Percentiles rank a stretch among this genome's conserved stretches.
Evolutionary conservation across 208 protist species (phyloP).

Genomic region (Strigomonas culicis): DNA sequence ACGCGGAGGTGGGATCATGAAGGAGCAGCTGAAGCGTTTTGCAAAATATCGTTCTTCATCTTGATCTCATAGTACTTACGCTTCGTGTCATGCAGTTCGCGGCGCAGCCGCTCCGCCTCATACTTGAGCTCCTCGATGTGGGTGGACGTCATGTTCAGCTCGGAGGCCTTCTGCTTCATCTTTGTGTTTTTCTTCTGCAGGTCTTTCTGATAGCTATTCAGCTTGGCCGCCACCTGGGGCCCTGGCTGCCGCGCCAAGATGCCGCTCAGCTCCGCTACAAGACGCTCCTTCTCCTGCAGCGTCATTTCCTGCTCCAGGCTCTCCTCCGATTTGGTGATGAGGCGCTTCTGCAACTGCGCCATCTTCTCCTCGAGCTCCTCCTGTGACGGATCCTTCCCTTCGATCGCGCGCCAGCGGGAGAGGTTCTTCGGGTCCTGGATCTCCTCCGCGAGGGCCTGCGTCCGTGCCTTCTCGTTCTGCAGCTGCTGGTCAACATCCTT

Average conservation of each 20-base stretch:
- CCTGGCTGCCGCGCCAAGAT: conserved; percentile 94
- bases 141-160: conserved; percentile 87
- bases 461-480: conserved; percentile 66
- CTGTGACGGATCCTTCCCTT: conserved; percentile 89
- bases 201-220: conserved; percentile 92
- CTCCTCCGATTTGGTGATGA: conserved; percentile 97
- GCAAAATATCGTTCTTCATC: conserved; percentile 64
- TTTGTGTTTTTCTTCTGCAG: conserved; percentile 90
- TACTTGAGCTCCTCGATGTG: conserved; percentile 91
- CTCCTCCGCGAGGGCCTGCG: conserved; percentile 95
- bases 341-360: conserved; percentile 92
- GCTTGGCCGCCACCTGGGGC: conserved; percentile 93
- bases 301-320: conserved; percentile 95
- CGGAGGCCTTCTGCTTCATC: conserved; percentile 92
- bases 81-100: conserved; percentile 94
- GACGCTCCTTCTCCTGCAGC: conserved; percentile 95
- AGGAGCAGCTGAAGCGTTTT: conserved; percentile 1
- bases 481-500: conserved; percentile 43
- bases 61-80: conserved; percentile 93
- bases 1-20: background rate
- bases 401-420: conserved; percentile 92
- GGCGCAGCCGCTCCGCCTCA: conserved; percentile 88
- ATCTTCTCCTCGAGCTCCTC: conserved; percentile 96
- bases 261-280: conserved; percentile 93
- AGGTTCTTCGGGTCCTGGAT: conserved; percentile 94